Conservation (phyloP, 192 early-diverging fungal genomes). For the Coemansia sp. region DNA sequence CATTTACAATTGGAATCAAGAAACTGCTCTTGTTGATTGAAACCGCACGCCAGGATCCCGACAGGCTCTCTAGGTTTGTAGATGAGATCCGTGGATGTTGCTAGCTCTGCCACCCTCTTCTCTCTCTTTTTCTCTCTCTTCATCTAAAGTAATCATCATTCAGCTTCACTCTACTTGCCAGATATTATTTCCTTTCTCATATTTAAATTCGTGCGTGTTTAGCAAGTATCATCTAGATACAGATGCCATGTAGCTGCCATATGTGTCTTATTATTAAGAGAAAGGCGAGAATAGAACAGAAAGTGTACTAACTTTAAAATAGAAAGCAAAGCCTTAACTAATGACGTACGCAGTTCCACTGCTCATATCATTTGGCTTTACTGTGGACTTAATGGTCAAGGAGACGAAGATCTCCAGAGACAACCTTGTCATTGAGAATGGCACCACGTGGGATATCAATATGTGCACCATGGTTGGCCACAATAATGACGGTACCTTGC, state of each 20-base stretch:
- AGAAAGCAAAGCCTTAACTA: background rate
- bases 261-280: too few species aligned
- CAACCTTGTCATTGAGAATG: slow-evolving; percentile 97
- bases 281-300: too few species aligned
- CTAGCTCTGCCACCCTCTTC: slow-evolving; percentile 12
- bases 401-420: slow-evolving; percentile 91
- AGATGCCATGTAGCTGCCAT: too few species aligned
- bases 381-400: slow-evolving; percentile 64
- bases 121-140: slow-evolving; percentile 3
- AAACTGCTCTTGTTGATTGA: slow-evolving; percentile 88
- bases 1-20: slow-evolving; percentile 85
- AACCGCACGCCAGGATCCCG: slow-evolving; percentile 83
- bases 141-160: background rate
- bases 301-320: background rate
- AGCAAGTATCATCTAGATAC: too few species aligned
- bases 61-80: slow-evolving; percentile 34
- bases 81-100: slow-evolving; percentile 31
- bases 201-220: too few species aligned
- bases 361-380: background rate
- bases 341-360: background rate
- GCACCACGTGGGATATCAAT: slow-evolving; percentile 96
- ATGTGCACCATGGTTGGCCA: slow-evolving; percentile 95
- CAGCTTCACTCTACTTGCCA: too few species aligned
- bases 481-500: slow-evolving; percentile 96
- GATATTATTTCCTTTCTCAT: too few species aligned